Base-by-base conservation (phyloP, 768 basidiomycete genomes). In the Mycena olivaceomarginata region DNA sequence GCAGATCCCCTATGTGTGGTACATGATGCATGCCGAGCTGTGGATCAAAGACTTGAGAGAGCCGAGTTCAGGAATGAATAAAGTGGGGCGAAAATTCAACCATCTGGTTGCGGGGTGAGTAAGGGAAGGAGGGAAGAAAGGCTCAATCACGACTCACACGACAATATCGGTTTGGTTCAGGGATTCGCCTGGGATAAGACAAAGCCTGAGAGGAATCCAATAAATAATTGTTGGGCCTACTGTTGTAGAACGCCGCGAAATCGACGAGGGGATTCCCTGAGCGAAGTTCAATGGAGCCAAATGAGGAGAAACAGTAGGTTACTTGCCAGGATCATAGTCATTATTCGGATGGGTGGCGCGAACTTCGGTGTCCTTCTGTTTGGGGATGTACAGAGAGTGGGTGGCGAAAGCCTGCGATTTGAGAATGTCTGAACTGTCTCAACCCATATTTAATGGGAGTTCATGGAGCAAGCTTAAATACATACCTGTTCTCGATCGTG, bases 401-500 rank as follows among this genome's bases (percentile, higher is more conserved):
- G 88, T 88, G 91, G n/a, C 90, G 88, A 91, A 92, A 72, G 90
- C 88, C n/a, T 86, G 89, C 57, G 90, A 91, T 56, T 90, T 87
- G 73, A 90, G 82, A 15, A 90, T 84, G 13, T 90, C 86, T 16
- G 75, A 43, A 25, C 78, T 76, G 37, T 25, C 2, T 25, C 25
- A 4, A 46, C 4, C 16, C n/a, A 63, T n/a, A 77, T 43, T 67
- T 70, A 60, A 65, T 31, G 11, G 51, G 25, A 16, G 3, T 22
- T 9, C 8, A 8, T 25, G 31, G 22, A 25, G 16, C n/a, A 20
- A 41, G 48, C 15, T 25, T 25, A 25, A 10, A 13, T 20, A 9
- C 13, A 1, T 4, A 6, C 78, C 78, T 79, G 59, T 79, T 48
- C 51, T 74, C 45, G 86, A 68, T 85, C 82, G 81, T 89, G 82